phyloP scores from a whole-genome alignment of 331 rosid genomes.

The Rhamnella rubrinervis region DNA sequence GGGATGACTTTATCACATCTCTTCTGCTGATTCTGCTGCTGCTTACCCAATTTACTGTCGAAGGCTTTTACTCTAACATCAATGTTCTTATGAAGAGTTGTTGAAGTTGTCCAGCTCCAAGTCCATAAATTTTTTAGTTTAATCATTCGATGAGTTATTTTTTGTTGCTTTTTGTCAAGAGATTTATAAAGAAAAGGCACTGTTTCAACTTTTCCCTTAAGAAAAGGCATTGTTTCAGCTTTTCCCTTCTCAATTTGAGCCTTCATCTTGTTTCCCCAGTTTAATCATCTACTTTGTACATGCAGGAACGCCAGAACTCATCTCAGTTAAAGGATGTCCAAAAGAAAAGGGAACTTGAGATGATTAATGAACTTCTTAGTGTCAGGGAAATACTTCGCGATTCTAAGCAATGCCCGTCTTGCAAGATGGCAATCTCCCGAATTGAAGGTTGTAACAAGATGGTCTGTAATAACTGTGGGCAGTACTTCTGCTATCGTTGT shows the following conservation, averaged over 20 bases:
- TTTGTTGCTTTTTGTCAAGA: too few species aligned
- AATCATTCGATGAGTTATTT: too few species aligned
- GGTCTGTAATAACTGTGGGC: constrained; percentile 74
- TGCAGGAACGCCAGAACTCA: constrained; percentile 84
- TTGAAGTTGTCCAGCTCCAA: too few species aligned
- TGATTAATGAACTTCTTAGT: constrained; percentile 80
- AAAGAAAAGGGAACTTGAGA: constrained; percentile 57
- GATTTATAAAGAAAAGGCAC: background rate
- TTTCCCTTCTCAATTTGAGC: background rate
- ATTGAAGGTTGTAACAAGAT: constrained; percentile 91
- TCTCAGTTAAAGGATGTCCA: constrained; percentile 53
- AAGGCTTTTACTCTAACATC: too few species aligned
- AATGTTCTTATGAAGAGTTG: too few species aligned
- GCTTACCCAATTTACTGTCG: too few species aligned
- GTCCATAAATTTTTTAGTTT: too few species aligned
- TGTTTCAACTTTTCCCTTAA: background rate
- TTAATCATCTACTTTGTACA: background rate
- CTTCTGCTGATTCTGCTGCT: too few species aligned
- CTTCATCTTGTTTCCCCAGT: background rate
- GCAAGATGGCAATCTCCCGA: constrained; percentile 80
- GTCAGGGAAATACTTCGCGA: constrained; percentile 66
- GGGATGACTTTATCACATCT: too few species aligned
- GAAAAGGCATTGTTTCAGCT: background rate
- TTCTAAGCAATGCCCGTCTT: constrained; percentile 83
- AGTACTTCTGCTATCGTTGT: constrained; percentile 84